Conservation (phyloP, 2,329 filamentous ascomycete species). For the Phialemonium atrogriseum region DNA sequence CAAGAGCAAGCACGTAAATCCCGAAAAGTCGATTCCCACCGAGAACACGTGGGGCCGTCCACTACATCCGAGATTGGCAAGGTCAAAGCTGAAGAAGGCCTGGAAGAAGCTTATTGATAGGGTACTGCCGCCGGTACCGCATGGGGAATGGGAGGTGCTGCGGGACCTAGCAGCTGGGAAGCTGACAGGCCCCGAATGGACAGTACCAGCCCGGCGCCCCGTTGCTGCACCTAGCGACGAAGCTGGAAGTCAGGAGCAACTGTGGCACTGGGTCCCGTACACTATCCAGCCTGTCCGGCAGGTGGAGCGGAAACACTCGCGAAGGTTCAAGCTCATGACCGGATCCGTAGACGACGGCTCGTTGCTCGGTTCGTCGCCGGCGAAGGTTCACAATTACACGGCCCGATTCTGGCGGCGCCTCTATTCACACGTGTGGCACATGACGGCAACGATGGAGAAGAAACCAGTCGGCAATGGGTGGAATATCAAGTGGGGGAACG, state of each 20-base stretch:
- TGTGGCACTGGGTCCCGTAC: slow-evolving; percentile 35
- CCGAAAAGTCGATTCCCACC: slow-evolving; percentile 26
- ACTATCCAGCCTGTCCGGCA: slow-evolving; percentile 28
- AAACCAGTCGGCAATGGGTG: slow-evolving; percentile 14
- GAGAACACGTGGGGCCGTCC: slow-evolving; percentile 43
- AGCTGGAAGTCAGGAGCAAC: background rate
- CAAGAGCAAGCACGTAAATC: slow-evolving; percentile 22
- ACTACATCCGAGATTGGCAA: slow-evolving; percentile 25
- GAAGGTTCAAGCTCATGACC: slow-evolving; percentile 25
- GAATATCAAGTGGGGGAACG: slow-evolving; percentile 38
- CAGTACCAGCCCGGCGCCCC: slow-evolving; percentile 26
- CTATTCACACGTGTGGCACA: slow-evolving; percentile 36
- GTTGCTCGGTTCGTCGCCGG: slow-evolving; percentile 19
- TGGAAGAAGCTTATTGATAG: slow-evolving; percentile 38
- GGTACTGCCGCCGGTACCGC: slow-evolving; percentile 45
- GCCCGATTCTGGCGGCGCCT: slow-evolving; percentile 37
- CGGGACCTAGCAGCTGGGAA: slow-evolving; percentile 34
- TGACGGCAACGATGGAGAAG: slow-evolving; percentile 32
- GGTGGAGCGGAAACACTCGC: slow-evolving; percentile 27
- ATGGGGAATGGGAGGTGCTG: slow-evolving; percentile 48
- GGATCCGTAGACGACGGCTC: slow-evolving; percentile 28
- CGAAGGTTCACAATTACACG: slow-evolving; percentile 25
- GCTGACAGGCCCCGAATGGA: slow-evolving; percentile 26
- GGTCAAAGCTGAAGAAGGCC: slow-evolving; percentile 36
- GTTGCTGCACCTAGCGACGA: slow-evolving; percentile 14